Conservation (phyloP, 179 eudicot genomes). For the Spergularia azorica region DNA sequence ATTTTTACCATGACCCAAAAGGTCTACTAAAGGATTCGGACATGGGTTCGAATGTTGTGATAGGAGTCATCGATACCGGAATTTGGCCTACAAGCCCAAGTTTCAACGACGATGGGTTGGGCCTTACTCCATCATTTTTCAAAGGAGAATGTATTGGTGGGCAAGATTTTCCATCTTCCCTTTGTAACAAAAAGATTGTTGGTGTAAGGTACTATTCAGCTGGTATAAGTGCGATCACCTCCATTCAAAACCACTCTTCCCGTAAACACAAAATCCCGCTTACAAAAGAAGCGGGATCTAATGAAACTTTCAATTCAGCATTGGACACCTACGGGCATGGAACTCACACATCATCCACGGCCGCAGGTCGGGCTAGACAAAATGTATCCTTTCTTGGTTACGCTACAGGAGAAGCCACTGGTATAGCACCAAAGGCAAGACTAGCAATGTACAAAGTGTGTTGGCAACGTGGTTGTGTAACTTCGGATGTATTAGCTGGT, state of each 20-base stretch:
- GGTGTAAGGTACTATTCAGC: slow-evolving; percentile 54
- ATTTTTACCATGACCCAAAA: slow-evolving; percentile 20
- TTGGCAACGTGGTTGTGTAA: slow-evolving; percentile 43
- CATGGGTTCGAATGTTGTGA: slow-evolving; percentile 52
- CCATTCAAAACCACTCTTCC: too few species aligned
- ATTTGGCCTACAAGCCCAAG: slow-evolving; percentile 68
- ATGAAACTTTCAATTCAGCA: slow-evolving; percentile 30
- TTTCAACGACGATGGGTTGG: slow-evolving; percentile 59
- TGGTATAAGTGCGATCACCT: slow-evolving; percentile 28
- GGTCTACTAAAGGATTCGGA: slow-evolving; percentile 52
- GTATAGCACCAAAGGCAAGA: slow-evolving; percentile 76
- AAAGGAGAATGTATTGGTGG: slow-evolving; percentile 65
- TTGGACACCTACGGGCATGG: slow-evolving; percentile 74
- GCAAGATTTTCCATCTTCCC: slow-evolving; percentile 33
- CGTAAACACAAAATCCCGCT: too few species aligned
- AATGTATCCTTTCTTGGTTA: slow-evolving; percentile 55
- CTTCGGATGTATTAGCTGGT: slow-evolving; percentile 60
- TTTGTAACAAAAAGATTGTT: slow-evolving; percentile 66
- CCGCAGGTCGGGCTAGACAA: slow-evolving; percentile 51
- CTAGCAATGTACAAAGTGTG: slow-evolving; percentile 63
- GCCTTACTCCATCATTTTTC: slow-evolving; percentile 49
- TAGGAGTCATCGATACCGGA: slow-evolving; percentile 73
- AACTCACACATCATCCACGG: slow-evolving; percentile 78
- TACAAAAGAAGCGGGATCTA: background rate
- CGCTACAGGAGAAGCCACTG: slow-evolving; percentile 58